Conservation (phyloP, 805 yeast genomes). For the Candida koratica region DNA sequence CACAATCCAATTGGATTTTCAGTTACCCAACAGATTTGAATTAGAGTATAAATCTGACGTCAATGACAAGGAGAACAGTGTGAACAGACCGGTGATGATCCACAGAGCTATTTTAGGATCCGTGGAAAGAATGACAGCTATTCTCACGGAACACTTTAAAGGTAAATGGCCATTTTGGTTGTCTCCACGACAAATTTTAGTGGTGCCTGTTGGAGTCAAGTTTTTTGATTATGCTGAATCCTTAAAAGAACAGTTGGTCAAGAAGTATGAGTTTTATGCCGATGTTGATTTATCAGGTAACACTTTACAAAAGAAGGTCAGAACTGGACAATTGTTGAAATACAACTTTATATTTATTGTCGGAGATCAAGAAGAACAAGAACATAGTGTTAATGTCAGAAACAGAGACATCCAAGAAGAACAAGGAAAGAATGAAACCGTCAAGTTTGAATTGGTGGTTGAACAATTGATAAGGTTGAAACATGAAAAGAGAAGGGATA, state of each 20-base stretch:
- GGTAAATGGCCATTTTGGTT: conserved; percentile 99
- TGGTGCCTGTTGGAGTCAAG: conserved; percentile 95
- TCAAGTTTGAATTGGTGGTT: conserved; percentile 67
- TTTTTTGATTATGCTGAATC: conserved; percentile 86
- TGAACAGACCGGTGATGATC: conserved; percentile 94
- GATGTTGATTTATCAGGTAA: conserved; percentile 93
- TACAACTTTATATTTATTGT: conserved; percentile 96
- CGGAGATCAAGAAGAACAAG: conserved; percentile 88
- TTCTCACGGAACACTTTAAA: conserved; percentile 94
- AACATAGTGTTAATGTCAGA: conserved; percentile 85
- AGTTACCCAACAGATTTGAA: conserved; percentile 90
- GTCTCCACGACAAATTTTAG: conserved; percentile 96
- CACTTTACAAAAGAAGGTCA: conserved; percentile 96
- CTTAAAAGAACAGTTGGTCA: conserved; percentile 61
- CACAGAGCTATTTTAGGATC: conserved; percentile 99
- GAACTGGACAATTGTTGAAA: conserved; percentile 91
- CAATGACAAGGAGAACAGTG: conserved; percentile 54
- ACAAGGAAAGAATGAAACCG: conserved; percentile 89
- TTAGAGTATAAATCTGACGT: conserved; percentile 70
- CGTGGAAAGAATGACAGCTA: conserved; percentile 98
- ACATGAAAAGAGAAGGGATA: conserved; percentile 72
- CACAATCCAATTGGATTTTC: conserved; percentile 97
- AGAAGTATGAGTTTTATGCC: conserved; percentile 77
- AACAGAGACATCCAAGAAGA: conserved; percentile 91
- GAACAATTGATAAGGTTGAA: conserved; percentile 63